phyloP scores from a whole-genome alignment of 768 basidiomycete species.

The Phlegmacium glaucopus region DNA sequence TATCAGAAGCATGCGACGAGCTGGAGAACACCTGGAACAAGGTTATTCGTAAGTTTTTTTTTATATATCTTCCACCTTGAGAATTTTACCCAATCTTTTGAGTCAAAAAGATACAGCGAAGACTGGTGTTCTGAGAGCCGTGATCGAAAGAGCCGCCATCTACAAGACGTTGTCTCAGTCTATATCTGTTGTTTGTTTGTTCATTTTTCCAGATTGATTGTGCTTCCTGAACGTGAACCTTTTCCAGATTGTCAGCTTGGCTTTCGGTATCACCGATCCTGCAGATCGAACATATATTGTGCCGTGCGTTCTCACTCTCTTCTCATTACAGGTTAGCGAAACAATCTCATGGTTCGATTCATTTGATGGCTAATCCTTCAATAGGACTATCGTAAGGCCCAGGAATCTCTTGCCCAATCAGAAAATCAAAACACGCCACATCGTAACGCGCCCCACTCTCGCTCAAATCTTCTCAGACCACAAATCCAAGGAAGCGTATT shows the following conservation, averaged over 20 bases:
- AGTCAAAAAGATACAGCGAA: slow-evolving; percentile 54
- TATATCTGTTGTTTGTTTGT: slow-evolving; percentile 52
- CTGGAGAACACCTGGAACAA: slow-evolving; percentile 56
- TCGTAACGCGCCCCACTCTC: slow-evolving; percentile 9
- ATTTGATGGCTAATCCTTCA: background rate
- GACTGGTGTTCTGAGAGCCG: slow-evolving; percentile 73
- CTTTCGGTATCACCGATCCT: slow-evolving; percentile 49
- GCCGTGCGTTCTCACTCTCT: slow-evolving; percentile 61
- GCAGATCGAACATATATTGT: slow-evolving; percentile 57
- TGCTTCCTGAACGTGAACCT: slow-evolving; percentile 2
- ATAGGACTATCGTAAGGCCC: slow-evolving; percentile 24
- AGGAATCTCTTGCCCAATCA: slow-evolving; percentile 6
- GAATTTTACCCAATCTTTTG: background rate
- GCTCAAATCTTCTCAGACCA: slow-evolving; percentile 48
- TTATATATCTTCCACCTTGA: background rate
- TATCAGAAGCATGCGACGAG: slow-evolving; percentile 57
- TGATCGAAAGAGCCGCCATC: slow-evolving; percentile 62
- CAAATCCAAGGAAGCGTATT: slow-evolving; percentile 84
- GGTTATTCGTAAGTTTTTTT: slow-evolving; percentile 58
- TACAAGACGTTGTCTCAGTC: slow-evolving; percentile 45
- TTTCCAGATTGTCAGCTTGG: slow-evolving; percentile 52
- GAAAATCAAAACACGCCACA: slow-evolving; percentile 13
- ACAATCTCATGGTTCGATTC: background rate
- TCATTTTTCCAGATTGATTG: background rate
- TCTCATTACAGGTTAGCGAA: slow-evolving; percentile 42